phyloP scores from a whole-genome alignment of 768 basidiomycete genomes.

The Agrocybe pediades region DNA sequence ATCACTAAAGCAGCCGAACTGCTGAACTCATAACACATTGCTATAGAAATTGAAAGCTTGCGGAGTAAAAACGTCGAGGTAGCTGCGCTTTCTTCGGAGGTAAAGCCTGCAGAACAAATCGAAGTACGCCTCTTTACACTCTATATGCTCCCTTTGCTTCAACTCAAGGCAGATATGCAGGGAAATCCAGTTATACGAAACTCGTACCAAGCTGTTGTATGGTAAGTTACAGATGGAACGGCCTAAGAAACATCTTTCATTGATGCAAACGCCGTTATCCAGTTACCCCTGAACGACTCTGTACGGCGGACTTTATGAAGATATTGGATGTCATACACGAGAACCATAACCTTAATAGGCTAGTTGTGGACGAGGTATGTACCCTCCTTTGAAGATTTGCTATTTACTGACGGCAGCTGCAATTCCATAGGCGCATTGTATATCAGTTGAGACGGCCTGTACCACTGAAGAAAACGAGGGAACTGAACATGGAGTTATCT shows the following conservation, averaged over 20 bases:
- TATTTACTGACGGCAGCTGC: background rate
- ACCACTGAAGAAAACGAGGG: background rate
- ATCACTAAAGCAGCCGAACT: background rate
- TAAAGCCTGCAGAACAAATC: constrained; percentile 49
- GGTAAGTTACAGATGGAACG: too few species aligned
- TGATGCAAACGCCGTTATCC: background rate
- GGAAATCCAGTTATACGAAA: constrained; percentile 62
- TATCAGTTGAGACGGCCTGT: constrained; percentile 52
- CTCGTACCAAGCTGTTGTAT: constrained; percentile 66
- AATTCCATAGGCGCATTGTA: constrained; percentile 69
- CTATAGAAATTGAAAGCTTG: constrained; percentile 66
- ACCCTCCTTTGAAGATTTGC: constrained; percentile 1
- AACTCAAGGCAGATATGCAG: constrained; percentile 48
- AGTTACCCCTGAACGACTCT: constrained; percentile 82
- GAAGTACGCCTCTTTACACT: constrained; percentile 38
- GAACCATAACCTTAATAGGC: constrained; percentile 62
- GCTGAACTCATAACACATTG: background rate
- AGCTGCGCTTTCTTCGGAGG: constrained; percentile 69
- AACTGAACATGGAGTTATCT: background rate
- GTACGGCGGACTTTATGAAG: constrained; percentile 51
- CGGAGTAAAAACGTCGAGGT: constrained; percentile 56
- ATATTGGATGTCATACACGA: constrained; percentile 52
- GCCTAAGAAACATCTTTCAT: background rate
- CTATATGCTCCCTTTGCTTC: background rate
- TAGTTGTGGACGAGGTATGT: constrained; percentile 81